These are phyloP conservation scores for Corymbia citriodora DNA, from an alignment of 441 rosid species.

Conservation along the genomic window DNA sequence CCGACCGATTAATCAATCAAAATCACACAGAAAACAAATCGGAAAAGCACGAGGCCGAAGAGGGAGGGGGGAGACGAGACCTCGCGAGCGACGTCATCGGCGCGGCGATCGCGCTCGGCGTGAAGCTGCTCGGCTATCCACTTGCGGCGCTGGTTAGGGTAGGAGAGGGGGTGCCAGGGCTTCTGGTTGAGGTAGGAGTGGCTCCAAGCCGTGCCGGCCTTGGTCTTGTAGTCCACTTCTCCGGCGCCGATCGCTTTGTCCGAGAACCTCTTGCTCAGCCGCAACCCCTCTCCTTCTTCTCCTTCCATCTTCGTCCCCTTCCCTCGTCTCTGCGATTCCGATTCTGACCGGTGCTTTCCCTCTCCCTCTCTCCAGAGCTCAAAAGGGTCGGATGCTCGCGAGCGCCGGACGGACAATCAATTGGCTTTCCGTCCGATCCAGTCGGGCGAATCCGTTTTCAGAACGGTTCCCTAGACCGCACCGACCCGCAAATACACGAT, in stretches of 20 bases:
- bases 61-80: slow-evolving; percentile 15
- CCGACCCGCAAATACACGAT: background rate
- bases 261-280: slow-evolving; percentile 76
- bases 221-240: slow-evolving; percentile 93
- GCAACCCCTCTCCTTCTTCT: slow-evolving; percentile 63
- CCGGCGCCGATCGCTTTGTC: slow-evolving; percentile 25
- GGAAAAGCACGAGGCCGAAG: background rate
- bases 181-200: slow-evolving; percentile 91
- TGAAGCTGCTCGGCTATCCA: slow-evolving; percentile 98
- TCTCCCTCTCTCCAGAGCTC: too few species aligned
- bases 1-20: background rate
- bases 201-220: slow-evolving; percentile 96
- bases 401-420: background rate
- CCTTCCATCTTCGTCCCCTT: slow-evolving; percentile 45
- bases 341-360: background rate
- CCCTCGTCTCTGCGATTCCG: background rate
- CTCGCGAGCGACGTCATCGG: slow-evolving; percentile 93
- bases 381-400: background rate
- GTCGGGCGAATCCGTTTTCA: background rate
- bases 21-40: background rate
- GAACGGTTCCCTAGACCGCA: background rate
- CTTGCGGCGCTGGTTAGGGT: slow-evolving; percentile 94
- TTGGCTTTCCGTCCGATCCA: background rate
- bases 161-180: slow-evolving; percentile 99
- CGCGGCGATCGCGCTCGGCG: slow-evolving; percentile 59